A percentile compares a stretch with the other conserved stretches of the same genome.
Evolutionary conservation across 208 protist genomes (phyloP).

Genomic region (Acanthamoeba triangularis): DNA sequence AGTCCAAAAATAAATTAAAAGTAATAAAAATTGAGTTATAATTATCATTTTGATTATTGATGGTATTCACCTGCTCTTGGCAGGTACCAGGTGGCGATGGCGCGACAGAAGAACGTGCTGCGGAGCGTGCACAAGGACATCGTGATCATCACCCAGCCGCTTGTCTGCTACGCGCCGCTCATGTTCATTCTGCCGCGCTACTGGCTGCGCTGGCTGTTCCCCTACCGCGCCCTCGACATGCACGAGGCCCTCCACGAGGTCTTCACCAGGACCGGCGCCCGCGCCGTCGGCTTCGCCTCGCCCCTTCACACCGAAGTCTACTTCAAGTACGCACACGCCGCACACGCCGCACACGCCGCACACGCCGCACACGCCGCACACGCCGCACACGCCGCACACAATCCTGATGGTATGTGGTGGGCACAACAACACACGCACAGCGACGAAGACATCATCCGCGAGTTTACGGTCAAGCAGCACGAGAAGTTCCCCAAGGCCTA

Average conservation of each 20-base stretch:
- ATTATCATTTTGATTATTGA: not conserved
- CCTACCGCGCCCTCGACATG: constrained; percentile 16
- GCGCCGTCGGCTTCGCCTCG: constrained; percentile 17
- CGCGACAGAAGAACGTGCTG: not conserved
- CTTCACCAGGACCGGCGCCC: not conserved
- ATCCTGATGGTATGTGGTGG: not conserved
- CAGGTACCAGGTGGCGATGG: not conserved
- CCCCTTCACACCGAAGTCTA: not conserved
- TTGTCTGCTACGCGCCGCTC: not conserved
- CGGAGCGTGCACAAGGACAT: not conserved
- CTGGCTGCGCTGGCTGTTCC: constrained; percentile 17
- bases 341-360: not conserved
- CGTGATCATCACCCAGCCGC: constrained; percentile 12
- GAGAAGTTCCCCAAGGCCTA: constrained; percentile 37
- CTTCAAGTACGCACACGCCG: constrained; percentile 32
- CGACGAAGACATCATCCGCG: not conserved
- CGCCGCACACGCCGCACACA: not conserved
- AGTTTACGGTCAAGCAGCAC: constrained; percentile 32
- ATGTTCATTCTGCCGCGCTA: constrained; percentile 3
- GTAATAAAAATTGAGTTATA: not conserved
- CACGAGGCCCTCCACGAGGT: not conserved
- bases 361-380: not conserved
- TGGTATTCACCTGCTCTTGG: too few relatives aligned
- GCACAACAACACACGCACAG: not conserved
- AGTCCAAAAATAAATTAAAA: too few relatives aligned